Evolutionary conservation across 495 filamentous ascomycete genomes (phyloP), one percentile per base, ranked within the genome.

Genomic region (Neurospora discreta): DNA sequence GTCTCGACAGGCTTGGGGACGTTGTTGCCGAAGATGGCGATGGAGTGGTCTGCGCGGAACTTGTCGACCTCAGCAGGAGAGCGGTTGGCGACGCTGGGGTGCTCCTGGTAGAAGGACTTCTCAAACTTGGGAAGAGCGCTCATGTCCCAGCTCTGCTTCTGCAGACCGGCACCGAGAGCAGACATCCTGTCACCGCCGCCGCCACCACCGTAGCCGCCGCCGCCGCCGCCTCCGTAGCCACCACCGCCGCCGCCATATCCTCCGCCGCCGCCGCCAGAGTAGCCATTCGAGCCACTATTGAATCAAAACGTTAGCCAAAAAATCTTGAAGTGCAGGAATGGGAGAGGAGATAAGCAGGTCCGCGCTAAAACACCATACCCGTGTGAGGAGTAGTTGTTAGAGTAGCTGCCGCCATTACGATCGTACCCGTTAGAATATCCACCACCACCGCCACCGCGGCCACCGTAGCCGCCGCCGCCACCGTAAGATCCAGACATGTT

Each of bases 101-200:
- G 89, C 83, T 98, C 95, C 83, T 97, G 96, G 86, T 99, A 99
- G 86, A 99, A 99, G 36, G 92, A 93, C 84, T 99, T 99, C 79
- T 99, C 95, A 81, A 99, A 99, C 83, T 98, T 98, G 74, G 95
- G 94, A 30, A 99, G 78, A 33, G 90, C 83, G 80, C 81, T 83
- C 20, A 94, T 77, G 82, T 99, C 95, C 91, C 92, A 98, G 58
- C 88, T 86, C 76, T 96, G 95, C 75, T 89, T 89, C 85, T 95
- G 92, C 71, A 98, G 85, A 75, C 88, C 87, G 71, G 92, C 88
- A 74, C 95, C 95, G 70, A 99, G 91, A 81, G 91, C 90, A 75
- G 89, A 90, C 95, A 99, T 99, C 78, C 91, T 90, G 83, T 99
- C 95, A 81, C 93, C 93, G 74, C 92, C 90, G 72, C 84, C 88